Conservation (phyloP, 2,329 filamentous ascomycete species). For the Cryphonectria parasitica region DNA sequence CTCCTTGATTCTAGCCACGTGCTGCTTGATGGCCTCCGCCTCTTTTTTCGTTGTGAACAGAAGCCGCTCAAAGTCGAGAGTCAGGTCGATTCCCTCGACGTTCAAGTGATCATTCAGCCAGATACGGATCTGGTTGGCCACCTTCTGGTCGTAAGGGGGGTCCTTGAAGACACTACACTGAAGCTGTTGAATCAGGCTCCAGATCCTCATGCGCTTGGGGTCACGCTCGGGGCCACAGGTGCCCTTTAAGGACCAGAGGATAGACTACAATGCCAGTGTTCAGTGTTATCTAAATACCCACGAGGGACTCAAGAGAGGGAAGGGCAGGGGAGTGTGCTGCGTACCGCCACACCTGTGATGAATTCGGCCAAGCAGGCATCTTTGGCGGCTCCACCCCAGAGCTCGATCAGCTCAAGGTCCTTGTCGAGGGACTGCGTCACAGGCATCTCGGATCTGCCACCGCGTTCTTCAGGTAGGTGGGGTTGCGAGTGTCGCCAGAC, state of each 20-base stretch:
- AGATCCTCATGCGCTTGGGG: background rate
- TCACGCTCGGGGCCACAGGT: too few relatives aligned
- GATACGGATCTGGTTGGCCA: background rate
- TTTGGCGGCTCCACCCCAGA: background rate
- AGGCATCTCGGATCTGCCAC: background rate
- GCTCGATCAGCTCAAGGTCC: background rate
- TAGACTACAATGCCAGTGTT: background rate
- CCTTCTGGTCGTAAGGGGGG: background rate
- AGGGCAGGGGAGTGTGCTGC: background rate
- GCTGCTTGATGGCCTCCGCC: background rate
- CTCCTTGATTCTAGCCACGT: background rate
- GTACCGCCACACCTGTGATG: background rate
- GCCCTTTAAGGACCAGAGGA: background rate
- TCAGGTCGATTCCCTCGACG: background rate
- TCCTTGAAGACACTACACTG: background rate
- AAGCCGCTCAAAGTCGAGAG: constrained; percentile 9
- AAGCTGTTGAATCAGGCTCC: background rate
- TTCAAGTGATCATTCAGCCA: background rate
- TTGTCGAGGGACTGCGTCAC: background rate
- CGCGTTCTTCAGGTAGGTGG: background rate
- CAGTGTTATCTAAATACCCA: background rate
- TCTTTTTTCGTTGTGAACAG: background rate
- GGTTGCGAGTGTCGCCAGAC: background rate
- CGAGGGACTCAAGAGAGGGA: background rate
- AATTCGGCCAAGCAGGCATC: background rate